Base-by-base conservation (phyloP, 2,329 filamentous ascomycete genomes). In the Fusarium sp. region DNA sequence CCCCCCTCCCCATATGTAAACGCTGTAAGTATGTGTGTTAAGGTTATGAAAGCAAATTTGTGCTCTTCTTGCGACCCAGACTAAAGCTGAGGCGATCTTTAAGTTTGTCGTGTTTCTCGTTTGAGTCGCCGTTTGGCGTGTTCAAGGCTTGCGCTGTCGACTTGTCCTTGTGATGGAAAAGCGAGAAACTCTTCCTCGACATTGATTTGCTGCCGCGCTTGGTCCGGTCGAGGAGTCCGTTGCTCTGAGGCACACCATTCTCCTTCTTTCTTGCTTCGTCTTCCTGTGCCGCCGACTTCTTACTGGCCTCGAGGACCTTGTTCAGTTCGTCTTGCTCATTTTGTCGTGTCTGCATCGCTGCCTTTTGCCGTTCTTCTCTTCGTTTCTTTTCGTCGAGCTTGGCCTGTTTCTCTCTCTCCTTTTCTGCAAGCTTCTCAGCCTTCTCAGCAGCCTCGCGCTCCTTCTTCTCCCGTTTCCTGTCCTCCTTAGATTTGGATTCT, bases 191-290 rank as follows among this genome's bases (percentile, higher is more conserved):
- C 79, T 91, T 93, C 67, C 91, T 88, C 49, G 92, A 88, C 82
- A 97, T 87, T 67, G 92, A 94, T 82, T 93, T 95, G 78, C 91
- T 93, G 11, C 89, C 89, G 56, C 90, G 86, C 71, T 90, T 88
- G 68, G 92, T 89, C 44, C 92, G 85, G 73, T 88, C 89, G 42
- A 96, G 81, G 31, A 88, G 83, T 7, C 84, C 82, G 31, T 70
- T 62, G 31, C 77, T 77, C 52, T 74, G 76, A 63, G 74, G 84
- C 17, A 75, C 71, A 6, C 74, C 73, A n/a, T 76, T 78, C 31
- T 82, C 81, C 60, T 80, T 81, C 69, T 80, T 84, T 47, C 79
- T 78, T 13, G 73, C 69, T 15, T 80, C 79, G 8, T 82, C 80
- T 45, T 84, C 87, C 36, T 90, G 87, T 3, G 82, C 84, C 31